Base-by-base conservation (phyloP, 495 filamentous ascomycete species). In the Annulohypoxylon nitens region DNA sequence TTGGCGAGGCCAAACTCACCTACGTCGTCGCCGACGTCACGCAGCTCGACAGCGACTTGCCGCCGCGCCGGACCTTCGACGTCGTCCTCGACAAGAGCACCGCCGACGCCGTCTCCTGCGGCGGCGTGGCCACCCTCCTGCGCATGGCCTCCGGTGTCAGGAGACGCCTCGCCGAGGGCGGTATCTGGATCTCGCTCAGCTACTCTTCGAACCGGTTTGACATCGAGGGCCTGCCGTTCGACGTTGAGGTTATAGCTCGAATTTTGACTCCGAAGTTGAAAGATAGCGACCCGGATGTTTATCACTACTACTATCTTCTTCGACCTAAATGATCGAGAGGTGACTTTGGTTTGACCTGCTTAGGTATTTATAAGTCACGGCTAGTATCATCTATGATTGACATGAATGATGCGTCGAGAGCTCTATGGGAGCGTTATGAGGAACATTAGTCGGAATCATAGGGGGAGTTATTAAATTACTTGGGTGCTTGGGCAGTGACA, bases 31-130 rank as follows among this genome's bases (percentile, higher is more conserved):
- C 75, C 26, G 82, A 83, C 36, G 81, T 51, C 4, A 83, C 80
- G 0, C 62, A 66, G 14, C 67, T 83, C 4, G 51, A 66, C 2
- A 14, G 73, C n/a, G 57, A 59, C 51, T 12, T 73, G 8, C 34
- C 36, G 12, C 33, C 1, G 1, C 18, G 50, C 14, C 23, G 50
- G 0, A 69, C 36, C 20, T 83, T 76, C 41, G 67, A 78, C 16
- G 50, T 84, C 11, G 80, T 80, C 1, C 51, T 85, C 7, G 83
- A 85, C 69, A 85, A 84, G 65, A 78, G 80, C 74, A 82, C 83
- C 4, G 78, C 67, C 30, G 83, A 85, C 39, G 81, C 83, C 5
- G 69, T 85, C 18, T 67, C 82, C 2, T 85, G 83, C 61, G 78
- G 77, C 8, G 80, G 76, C 4, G 68, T 65, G 2, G 67, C 64